phyloP scores from a whole-genome alignment of 768 basidiomycete genomes.

The Suillus fuscotomentosus region DNA sequence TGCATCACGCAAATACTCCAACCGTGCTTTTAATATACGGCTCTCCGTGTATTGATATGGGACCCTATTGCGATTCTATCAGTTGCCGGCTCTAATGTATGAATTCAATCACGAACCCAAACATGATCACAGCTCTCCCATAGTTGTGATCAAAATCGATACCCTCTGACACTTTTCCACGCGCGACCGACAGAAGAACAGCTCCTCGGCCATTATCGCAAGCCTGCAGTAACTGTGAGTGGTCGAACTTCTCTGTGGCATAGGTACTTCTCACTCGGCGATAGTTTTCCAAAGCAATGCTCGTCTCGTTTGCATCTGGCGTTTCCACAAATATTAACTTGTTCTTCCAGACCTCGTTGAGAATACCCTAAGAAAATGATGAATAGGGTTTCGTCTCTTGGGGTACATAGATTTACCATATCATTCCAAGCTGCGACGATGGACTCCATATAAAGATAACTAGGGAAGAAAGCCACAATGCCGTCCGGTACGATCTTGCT shows the following conservation, averaged over 20 bases:
- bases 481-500: constrained; percentile 98
- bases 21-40: constrained; percentile 92
- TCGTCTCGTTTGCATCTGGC: constrained; percentile 98
- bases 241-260: too few relatives aligned
- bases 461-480: constrained; percentile 98
- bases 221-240: constrained; percentile 50
- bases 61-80: constrained; percentile 48
- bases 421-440: constrained; percentile 99
- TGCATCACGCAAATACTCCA: constrained; percentile 97
- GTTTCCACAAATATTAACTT: constrained; percentile 99
- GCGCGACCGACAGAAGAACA: constrained; percentile 92
- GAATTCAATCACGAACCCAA: constrained; percentile 61
- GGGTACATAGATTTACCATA: constrained; percentile 65
- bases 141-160: constrained; percentile 99
- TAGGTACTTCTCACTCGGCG: constrained; percentile 59
- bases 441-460: constrained; percentile 99
- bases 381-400: background rate
- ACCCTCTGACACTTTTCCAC: constrained; percentile 99
- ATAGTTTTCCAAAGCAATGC: constrained; percentile 96
- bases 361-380: constrained; percentile 68
- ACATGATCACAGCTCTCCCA: constrained; percentile 98
- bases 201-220: constrained; percentile 99
- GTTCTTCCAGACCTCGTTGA: constrained; percentile 99
- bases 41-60: constrained; percentile 99
- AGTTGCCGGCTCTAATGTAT: background rate